Evolutionary conservation across 768 basidiomycete species (phyloP), one percentile per base, ranked within the genome.

Genomic region (Podaxis pistillaris): DNA sequence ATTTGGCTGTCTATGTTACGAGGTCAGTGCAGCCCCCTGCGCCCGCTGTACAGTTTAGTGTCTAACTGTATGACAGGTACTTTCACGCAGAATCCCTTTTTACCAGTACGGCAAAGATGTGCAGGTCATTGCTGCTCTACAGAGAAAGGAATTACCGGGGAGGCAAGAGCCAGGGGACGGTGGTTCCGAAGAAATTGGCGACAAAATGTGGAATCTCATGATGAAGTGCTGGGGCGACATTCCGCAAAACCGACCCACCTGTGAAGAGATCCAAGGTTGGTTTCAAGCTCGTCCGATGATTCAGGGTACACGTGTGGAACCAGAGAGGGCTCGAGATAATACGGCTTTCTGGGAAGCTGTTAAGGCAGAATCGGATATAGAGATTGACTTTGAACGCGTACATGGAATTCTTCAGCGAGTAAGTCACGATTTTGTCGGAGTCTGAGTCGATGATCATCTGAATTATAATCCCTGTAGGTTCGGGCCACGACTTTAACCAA

Each of bases 1-100:
- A 12, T 61, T 61, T 28, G 41, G 52, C 2, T 61, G 60, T 47
- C n/a, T 47, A 11, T 61, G 60, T 22, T 55, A 61, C 7, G 60
- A 55, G 28, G 60, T 61, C n/a, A 8, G 52, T 28, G 28, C 28
- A 26, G 1, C n/a, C 8, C 4, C 19, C 4, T 11, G 4, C 36
- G 4, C 2, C 7, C 13, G 0, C 1, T 1, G 7, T 22, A 22
- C n/a, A 24, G 15, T 36, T 38, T 17, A 3, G 37, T 11, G n/a
- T 7, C n/a, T 55, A 15, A 55, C 36, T 12, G 24, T 11, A 40
- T 12, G 6, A 8, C 12, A 60, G 59, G 17, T 60, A 3, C n/a
- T 60, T 3, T 19, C 51, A 8, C 38, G 59, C 24, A 60, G 41
- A n/a, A 13, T 44, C 1, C 59, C 59, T 3, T 60, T 60, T 30